Conservation (phyloP, 805 yeast genomes). For the Pichia deserticola region DNA sequence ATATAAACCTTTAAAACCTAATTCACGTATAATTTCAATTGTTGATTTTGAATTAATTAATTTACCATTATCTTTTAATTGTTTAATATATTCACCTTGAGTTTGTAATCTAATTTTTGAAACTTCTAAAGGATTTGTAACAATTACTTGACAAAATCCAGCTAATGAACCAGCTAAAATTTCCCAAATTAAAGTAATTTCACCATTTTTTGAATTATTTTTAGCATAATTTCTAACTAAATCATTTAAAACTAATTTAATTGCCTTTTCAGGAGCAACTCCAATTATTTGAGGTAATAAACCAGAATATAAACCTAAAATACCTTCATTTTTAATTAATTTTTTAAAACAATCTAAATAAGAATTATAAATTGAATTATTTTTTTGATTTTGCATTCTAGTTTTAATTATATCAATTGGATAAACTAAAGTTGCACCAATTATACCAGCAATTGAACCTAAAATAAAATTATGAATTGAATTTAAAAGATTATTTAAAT, state of each 20-base stretch:
- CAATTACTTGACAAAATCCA: conserved; percentile 93
- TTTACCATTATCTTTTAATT: conserved; percentile 27
- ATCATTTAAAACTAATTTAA: conserved; percentile 91
- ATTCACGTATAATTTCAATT: conserved; percentile 60
- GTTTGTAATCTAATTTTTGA: conserved; percentile 93
- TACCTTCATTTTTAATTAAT: conserved; percentile 70
- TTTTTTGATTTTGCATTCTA: conserved; percentile 93
- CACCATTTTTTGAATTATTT: conserved; percentile 38
- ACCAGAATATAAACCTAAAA: conserved; percentile 84
- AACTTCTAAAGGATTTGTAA: conserved; percentile 93
- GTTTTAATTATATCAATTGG: conserved; percentile 96
- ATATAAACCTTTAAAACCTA: conserved; percentile 82
- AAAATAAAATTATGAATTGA: conserved; percentile 80
- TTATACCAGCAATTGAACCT: conserved; percentile 94
- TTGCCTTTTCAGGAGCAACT: conserved; percentile 98
- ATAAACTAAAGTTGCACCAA: conserved; percentile 96
- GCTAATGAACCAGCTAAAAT: conserved; percentile 87
- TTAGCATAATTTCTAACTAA: conserved; percentile 69
- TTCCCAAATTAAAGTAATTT: conserved; percentile 54
- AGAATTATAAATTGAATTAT: conserved; percentile 60
- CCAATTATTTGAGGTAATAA: conserved; percentile 91
- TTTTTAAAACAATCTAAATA: conserved; percentile 82
- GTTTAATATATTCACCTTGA: conserved; percentile 62
- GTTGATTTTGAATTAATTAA: conserved; percentile 44
- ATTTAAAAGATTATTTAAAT: conserved; percentile 63